Evolutionary conservation across 805 yeast species (phyloP).

Genomic region (Henningerozyma blattae): DNA sequence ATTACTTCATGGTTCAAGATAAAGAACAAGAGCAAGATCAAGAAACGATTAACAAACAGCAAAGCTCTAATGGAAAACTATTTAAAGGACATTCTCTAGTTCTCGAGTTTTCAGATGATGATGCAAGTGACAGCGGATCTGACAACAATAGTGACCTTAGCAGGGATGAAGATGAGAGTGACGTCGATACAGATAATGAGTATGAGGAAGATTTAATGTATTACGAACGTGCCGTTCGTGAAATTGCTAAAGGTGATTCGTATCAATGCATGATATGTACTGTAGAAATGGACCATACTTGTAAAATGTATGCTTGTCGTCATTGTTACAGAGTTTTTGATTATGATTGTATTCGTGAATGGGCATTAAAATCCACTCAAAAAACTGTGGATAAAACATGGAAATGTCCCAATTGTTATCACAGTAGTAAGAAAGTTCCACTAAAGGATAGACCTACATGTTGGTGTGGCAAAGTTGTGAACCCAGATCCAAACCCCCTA

Average conservation of each 20-base stretch:
- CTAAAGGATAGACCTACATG: slow-evolving; percentile 40
- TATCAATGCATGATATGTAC: slow-evolving; percentile 86
- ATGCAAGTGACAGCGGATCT: not conserved
- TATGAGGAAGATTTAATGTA: slow-evolving; percentile 14
- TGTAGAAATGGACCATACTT: slow-evolving; percentile 55
- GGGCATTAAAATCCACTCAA: slow-evolving; percentile 73
- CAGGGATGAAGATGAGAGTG: slow-evolving; percentile 1
- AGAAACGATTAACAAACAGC: no score
- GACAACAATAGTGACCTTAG: slow-evolving; percentile 1
- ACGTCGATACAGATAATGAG: slow-evolving; percentile 4
- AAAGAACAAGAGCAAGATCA: no score
- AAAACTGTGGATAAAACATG: slow-evolving; percentile 50
- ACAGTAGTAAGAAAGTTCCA: slow-evolving; percentile 36
- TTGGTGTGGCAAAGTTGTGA: slow-evolving; percentile 77
- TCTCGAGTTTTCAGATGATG: slow-evolving; percentile 7
- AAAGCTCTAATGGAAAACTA: not conserved
- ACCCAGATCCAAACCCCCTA: slow-evolving; percentile 48
- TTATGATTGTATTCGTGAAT: slow-evolving; percentile 67
- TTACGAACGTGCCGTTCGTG: slow-evolving; percentile 22
- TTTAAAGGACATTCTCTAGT: slow-evolving; percentile 3
- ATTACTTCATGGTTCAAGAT: no score
- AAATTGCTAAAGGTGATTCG: slow-evolving; percentile 36
- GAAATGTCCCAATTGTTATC: slow-evolving; percentile 71
- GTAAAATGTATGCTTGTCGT: slow-evolving; percentile 69
- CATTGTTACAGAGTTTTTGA: slow-evolving; percentile 78